Percentiles rank a stretch among this genome's conserved stretches.
Conservation (phyloP, 495 filamentous ascomycete species). For the Aspergillus olivimuriae region DNA sequence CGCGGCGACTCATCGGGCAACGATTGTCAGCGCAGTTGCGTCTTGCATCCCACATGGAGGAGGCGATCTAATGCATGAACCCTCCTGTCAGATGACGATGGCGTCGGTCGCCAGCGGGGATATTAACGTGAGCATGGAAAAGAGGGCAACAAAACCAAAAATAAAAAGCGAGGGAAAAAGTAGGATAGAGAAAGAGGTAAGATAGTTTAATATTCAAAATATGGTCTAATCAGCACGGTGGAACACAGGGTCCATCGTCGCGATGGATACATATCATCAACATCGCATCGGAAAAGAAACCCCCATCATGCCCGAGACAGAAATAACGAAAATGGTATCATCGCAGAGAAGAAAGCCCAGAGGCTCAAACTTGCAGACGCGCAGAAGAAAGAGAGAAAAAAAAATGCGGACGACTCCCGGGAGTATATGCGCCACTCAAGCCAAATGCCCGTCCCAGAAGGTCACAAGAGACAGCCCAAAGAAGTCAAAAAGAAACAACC, state of each 20-base stretch:
- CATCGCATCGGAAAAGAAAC: slow-evolving; percentile 9
- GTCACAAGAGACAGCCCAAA: too few species aligned
- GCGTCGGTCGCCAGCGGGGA: too few species aligned
- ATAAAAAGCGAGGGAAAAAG: too few species aligned
- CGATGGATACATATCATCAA: too few species aligned
- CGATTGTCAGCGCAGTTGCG: too few species aligned
- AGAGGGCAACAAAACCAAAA: too few species aligned
- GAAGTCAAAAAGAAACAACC: slow-evolving; percentile 4
- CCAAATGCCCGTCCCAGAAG: slow-evolving; percentile 27
- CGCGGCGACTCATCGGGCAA: neutral
- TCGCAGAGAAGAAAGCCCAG: slow-evolving; percentile 22
- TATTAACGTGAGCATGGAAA: too few species aligned
- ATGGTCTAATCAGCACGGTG: too few species aligned
- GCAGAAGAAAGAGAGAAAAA: slow-evolving; percentile 7
- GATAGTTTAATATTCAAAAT: too few species aligned
- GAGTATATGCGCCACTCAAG: slow-evolving; percentile 18
- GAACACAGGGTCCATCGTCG: too few species aligned
- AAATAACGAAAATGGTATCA: slow-evolving; percentile 37
- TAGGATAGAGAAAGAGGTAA: too few species aligned
- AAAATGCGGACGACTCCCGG: slow-evolving; percentile 15
- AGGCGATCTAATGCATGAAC: neutral
- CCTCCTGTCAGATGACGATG: neutral
- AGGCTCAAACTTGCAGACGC: slow-evolving; percentile 22
- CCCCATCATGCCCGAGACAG: slow-evolving; percentile 8
- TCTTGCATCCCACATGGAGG: neutral